These are phyloP conservation scores for Coniosporium tulheliwenetii DNA, from an alignment of 2,329 filamentous ascomycete genomes.

Conservation along the genomic window DNA sequence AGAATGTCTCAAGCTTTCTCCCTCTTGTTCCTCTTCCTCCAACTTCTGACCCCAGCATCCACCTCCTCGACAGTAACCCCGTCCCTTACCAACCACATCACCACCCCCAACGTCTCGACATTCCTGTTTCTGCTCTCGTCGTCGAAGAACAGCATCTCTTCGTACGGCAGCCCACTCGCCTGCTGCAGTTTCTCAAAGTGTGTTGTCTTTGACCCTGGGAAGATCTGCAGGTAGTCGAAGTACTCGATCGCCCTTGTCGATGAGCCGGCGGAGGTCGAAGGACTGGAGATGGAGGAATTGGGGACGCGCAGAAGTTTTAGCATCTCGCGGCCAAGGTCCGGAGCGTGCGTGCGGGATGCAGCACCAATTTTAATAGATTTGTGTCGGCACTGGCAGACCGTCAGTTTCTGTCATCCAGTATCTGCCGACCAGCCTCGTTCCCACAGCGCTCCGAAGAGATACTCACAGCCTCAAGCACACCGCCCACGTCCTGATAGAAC, in stretches of 20 bases:
- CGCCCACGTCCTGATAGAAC: conserved; percentile 30
- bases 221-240: conserved; percentile 45
- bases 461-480: conserved; percentile 21
- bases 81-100: conserved; percentile 68
- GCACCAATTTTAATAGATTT: conserved; percentile 47
- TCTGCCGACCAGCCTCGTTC: not conserved
- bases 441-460: not conserved
- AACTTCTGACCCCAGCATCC: conserved; percentile 63
- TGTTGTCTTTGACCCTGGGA: conserved; percentile 65
- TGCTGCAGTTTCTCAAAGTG: conserved; percentile 66
- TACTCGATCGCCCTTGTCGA: conserved; percentile 38
- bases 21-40: conserved; percentile 56
- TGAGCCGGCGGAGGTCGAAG: conserved; percentile 24
- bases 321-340: conserved; percentile 66
- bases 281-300: conserved; percentile 33
- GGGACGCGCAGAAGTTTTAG: conserved; percentile 55
- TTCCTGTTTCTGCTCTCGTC: conserved; percentile 79
- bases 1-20: not conserved
- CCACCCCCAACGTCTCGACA: conserved; percentile 58
- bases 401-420: too few species aligned
- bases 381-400: conserved; percentile 13
- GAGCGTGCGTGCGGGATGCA: conserved; percentile 67
- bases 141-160: conserved; percentile 92
- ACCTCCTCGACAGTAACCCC: conserved; percentile 65
- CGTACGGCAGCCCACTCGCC: conserved; percentile 53